Conservation (phyloP, 371 early-diverging fungal genomes). For the Amoeboaphelidium protococcarum region DNA sequence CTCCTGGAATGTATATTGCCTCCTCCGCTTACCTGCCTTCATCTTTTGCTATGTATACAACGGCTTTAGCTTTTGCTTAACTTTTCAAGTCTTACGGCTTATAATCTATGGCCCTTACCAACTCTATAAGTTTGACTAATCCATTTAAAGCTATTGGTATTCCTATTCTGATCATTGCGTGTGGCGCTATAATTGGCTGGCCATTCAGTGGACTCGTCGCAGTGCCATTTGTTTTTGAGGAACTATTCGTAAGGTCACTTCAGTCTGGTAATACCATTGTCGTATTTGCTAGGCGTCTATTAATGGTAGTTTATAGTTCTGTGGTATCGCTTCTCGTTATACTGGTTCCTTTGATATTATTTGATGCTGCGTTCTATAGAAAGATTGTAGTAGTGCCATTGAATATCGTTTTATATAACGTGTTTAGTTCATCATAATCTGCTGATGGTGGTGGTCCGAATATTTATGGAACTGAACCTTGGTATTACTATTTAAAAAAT, state of each 20-base stretch:
- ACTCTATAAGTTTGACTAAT: not conserved
- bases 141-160: not conserved
- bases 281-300: slow-evolving; percentile 4
- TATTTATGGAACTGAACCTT: slow-evolving; percentile 76
- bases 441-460: slow-evolving; percentile 38
- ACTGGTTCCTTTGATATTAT: slow-evolving; percentile 24
- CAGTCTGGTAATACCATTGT: not conserved
- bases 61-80: slow-evolving; percentile 40
- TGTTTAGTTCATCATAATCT: too few relatives aligned
- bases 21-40: slow-evolving; percentile 61
- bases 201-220: slow-evolving; percentile 54
- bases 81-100: slow-evolving; percentile 22
- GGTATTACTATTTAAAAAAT: slow-evolving; percentile 65
- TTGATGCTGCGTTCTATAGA: slow-evolving; percentile 52
- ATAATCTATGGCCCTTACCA: slow-evolving; percentile 4
- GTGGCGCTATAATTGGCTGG: slow-evolving; percentile 60
- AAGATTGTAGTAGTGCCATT: slow-evolving; percentile 36
- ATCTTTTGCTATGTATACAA: slow-evolving; percentile 65
- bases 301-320: slow-evolving; percentile 1
- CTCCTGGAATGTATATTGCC: slow-evolving; percentile 66
- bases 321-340: not conserved
- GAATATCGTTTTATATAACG: slow-evolving; percentile 72
- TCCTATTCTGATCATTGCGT: slow-evolving; percentile 25
- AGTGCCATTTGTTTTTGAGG: slow-evolving; percentile 47
- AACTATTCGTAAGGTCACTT: slow-evolving; percentile 19